These are phyloP conservation scores for Ambrosiella beaveri DNA, from an alignment of 2,329 filamentous ascomycete species.

Conservation along the genomic window DNA sequence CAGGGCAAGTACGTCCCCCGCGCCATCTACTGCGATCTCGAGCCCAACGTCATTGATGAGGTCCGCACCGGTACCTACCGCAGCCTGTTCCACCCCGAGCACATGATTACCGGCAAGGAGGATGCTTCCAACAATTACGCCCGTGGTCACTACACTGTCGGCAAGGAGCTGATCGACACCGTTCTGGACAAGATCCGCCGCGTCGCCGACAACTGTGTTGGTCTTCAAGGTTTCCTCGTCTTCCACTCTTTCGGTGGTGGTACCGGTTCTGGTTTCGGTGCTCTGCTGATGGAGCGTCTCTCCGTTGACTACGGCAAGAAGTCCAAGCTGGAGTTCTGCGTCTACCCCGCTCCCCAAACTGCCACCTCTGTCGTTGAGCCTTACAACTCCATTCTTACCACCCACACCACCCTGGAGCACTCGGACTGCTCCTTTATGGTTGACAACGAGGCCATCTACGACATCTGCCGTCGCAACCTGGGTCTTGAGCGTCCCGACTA, in stretches of 20 bases:
- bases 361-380: slow-evolving; percentile 97
- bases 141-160: slow-evolving; percentile 98
- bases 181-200: slow-evolving; percentile 95
- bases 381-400: slow-evolving; percentile 98
- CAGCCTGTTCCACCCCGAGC: slow-evolving; percentile 93
- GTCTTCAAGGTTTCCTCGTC: slow-evolving; percentile 96
- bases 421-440: slow-evolving; percentile 99
- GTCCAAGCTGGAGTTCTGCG: slow-evolving; percentile 99
- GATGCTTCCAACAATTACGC: slow-evolving; percentile 99
- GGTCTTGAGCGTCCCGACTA: slow-evolving; percentile 95
- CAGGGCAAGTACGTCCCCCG: slow-evolving; percentile 98
- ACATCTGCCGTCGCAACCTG: slow-evolving; percentile 96
- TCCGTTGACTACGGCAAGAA: slow-evolving; percentile 99
- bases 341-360: slow-evolving; percentile 95
- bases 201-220: slow-evolving; percentile 93
- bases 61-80: slow-evolving; percentile 96
- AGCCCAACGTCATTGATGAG: slow-evolving; percentile 98
- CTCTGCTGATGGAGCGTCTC: slow-evolving; percentile 94
- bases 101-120: slow-evolving; percentile 99
- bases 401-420: slow-evolving; percentile 97
- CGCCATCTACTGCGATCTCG: slow-evolving; percentile 98
- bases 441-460: slow-evolving; percentile 99
- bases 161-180: slow-evolving; percentile 97
- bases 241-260: slow-evolving; percentile 99
- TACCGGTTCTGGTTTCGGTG: slow-evolving; percentile 96